Base-by-base conservation (phyloP, 352 stramenopile species). In the Phytophthora ramorum region DNA sequence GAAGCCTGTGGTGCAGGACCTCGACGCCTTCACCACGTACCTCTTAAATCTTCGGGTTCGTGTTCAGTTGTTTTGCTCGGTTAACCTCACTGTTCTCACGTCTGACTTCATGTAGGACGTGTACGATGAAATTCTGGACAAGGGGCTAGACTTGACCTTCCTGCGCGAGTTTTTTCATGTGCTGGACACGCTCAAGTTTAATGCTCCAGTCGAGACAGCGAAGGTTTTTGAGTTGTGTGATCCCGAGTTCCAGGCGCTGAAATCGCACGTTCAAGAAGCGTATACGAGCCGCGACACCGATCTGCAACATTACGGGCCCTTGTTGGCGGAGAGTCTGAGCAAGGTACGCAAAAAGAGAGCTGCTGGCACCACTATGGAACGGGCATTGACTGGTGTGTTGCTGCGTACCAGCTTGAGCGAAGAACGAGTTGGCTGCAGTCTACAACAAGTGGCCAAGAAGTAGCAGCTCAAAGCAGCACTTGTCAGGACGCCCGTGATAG, bases 1-100 rank as follows among this genome's bases (percentile, higher is more conserved):
- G 46, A 88, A 83, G 26, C 81, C 83, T 0, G 37, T 69, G 17
- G 26, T 46, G 5, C 38, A 47, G 2, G 56, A 76, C 19, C 28
- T 92, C 19, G 65, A 78, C 10, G 50, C 58, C 0, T 90, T 92
- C 48, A 69, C 75, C 20, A 76, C 10, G 14, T 92, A 90, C 47
- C 71, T 92, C 14, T 17, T 90, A 4, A 63, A 87, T 41, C 51
- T 92, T 17, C 73, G 71, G 74, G 78, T 87, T 34, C n/a, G 32
- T 51, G 28, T 12, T 14, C 48, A 6, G 22, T 28, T 43, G 5
- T 19, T 16, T 14, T 40, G 5, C 40, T 17, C 50, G 13, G 57
- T 9, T 2, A 4, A 12, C 7, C 8, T 28, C 20, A 12, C 26
- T 45, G 20, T 35, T 14, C 19, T 35, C 22, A 32, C 20, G 16